Evolutionary conservation across 129 eudicot genomes (phyloP).

Genomic region (Flaveria ramosissima): DNA sequence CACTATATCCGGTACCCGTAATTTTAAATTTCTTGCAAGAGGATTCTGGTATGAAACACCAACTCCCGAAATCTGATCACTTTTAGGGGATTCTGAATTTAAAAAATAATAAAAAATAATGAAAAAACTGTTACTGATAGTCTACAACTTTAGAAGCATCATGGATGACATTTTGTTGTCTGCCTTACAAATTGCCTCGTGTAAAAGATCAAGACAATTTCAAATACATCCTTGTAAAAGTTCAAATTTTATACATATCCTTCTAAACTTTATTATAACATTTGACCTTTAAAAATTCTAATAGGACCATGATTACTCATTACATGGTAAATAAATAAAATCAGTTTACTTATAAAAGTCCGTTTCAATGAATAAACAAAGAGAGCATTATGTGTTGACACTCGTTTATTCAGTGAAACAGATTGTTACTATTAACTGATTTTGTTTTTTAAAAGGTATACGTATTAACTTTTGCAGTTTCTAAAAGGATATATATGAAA

Average conservation of each 20-base stretch:
- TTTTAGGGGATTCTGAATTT: constrained; percentile 61
- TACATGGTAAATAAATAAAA: not conserved
- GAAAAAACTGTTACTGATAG: not conserved
- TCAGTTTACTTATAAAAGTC: not conserved
- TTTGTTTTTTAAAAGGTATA: not conserved
- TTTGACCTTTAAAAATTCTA: not conserved
- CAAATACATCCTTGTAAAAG: not conserved
- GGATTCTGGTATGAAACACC: constrained; percentile 51
- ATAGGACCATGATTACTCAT: not conserved
- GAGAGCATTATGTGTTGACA: not conserved
- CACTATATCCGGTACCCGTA: constrained; percentile 54
- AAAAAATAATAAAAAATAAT: not conserved
- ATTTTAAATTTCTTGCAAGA: constrained; percentile 60
- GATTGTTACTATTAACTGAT: not conserved
- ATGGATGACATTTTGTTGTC: not conserved
- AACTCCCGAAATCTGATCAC: constrained; percentile 45
- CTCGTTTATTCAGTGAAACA: not conserved
- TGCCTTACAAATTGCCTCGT: not conserved
- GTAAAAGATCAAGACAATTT: not conserved
- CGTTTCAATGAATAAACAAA: not conserved
- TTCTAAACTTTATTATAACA: not conserved
- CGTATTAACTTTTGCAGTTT: not conserved
- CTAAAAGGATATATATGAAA: not conserved
- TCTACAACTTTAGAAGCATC: constrained; percentile 8
- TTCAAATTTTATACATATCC: not conserved